phyloP scores from a whole-genome alignment of 177 flowering plant species.

The Vitis hybrid region DNA sequence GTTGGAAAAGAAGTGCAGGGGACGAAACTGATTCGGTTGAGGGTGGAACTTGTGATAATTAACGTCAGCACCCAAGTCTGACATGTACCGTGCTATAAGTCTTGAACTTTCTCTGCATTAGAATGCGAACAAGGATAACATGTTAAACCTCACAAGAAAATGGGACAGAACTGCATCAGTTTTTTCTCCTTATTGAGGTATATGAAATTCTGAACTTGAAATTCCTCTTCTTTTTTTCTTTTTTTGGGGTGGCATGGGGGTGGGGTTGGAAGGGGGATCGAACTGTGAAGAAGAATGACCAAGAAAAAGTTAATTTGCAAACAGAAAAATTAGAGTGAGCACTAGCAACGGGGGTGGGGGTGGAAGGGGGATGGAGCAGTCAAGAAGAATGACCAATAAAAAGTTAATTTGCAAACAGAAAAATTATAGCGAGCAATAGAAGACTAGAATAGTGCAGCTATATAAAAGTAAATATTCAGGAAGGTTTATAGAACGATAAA shows the following conservation, averaged over 20 bases:
- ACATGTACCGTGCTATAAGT: conserved; percentile 58
- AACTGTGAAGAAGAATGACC: not conserved
- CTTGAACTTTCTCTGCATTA: conserved; percentile 56
- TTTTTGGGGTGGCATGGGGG: no score
- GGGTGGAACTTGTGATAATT: conserved; percentile 69
- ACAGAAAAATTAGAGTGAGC: no score
- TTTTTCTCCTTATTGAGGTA: not conserved
- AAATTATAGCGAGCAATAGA: no score
- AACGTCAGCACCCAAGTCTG: conserved; percentile 76
- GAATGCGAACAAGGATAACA: conserved; percentile 1
- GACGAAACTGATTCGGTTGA: conserved; percentile 55
- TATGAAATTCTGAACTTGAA: no score
- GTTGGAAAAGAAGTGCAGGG: conserved; percentile 66
- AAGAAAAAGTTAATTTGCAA: no score
- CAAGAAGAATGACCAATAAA: not conserved
- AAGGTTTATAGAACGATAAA: no score
- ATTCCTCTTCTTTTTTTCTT: no score
- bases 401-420: no score
- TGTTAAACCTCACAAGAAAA: not conserved
- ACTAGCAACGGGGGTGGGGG: no score
- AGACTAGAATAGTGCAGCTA: no score
- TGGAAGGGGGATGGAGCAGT: not conserved
- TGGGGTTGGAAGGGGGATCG: not conserved
- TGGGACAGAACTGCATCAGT: not conserved
- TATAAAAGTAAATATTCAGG: no score